phyloP scores from a whole-genome alignment of 225 moss, liverwort and hornwort species.

The Sphagnum contortum region DNA sequence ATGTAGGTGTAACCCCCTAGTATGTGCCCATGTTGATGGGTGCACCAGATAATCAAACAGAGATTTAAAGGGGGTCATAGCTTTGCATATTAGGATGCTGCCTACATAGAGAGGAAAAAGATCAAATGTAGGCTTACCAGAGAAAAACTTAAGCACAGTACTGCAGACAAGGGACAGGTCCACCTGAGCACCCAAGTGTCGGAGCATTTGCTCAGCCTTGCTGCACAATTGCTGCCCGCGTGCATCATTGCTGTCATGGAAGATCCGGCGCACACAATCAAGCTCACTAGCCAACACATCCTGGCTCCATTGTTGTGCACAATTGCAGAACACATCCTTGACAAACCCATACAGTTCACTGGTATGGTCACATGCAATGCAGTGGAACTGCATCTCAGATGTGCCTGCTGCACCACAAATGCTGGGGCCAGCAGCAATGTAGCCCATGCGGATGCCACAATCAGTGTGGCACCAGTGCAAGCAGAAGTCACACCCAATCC shows the following conservation, averaged over 20 bases:
- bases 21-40: too few relatives aligned
- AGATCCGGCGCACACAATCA: slow-evolving; percentile 81
- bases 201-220: slow-evolving; percentile 78
- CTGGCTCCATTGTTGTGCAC: slow-evolving; percentile 74
- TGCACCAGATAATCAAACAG: too few relatives aligned
- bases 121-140: slow-evolving; percentile 37
- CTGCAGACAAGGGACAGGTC: slow-evolving; percentile 68
- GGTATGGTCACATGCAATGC: slow-evolving; percentile 87
- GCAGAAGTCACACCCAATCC: slow-evolving; percentile 99
- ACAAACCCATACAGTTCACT: slow-evolving; percentile 98
- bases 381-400: slow-evolving; percentile 87
- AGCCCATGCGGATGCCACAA: slow-evolving; percentile 80
- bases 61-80: too few relatives aligned
- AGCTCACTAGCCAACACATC: slow-evolving; percentile 79
- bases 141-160: slow-evolving; percentile 82
- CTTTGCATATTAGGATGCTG: too few relatives aligned
- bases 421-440: slow-evolving; percentile 88
- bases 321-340: slow-evolving; percentile 86
- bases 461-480: slow-evolving; percentile 99
- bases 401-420: slow-evolving; percentile 62
- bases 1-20: too few relatives aligned
- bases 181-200: slow-evolving; percentile 56
- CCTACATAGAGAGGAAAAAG: too few relatives aligned
- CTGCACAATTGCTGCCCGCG: slow-evolving; percentile 72
- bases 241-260: slow-evolving; percentile 75